These are phyloP conservation scores for Paratinospora sagittata DNA, from an alignment of 164 flowering plant genomes.

Conservation along the genomic window DNA sequence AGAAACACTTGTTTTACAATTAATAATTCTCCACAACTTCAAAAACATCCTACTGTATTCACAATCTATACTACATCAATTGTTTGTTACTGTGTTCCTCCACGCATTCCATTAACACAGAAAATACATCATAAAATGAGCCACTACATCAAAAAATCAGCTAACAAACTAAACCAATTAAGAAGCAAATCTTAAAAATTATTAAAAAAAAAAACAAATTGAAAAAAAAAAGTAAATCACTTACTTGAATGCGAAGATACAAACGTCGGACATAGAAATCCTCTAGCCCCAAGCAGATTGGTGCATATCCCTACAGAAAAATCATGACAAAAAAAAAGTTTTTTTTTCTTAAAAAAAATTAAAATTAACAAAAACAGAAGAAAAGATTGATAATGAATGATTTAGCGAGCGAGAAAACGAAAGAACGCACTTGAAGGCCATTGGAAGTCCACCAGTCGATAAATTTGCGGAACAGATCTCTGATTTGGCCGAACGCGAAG, in stretches of 20 bases:
- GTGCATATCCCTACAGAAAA: conserved; percentile 31
- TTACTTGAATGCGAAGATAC: conserved; percentile 86
- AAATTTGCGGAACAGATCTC: conserved; percentile 72
- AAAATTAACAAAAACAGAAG: neutral
- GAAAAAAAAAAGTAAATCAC: neutral
- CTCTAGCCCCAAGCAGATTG: conserved; percentile 84
- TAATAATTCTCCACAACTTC: too few species aligned
- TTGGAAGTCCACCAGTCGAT: conserved; percentile 48
- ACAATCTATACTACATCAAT: too few species aligned
- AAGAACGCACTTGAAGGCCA: conserved; percentile 43
- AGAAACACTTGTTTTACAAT: too few species aligned
- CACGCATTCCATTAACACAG: too few species aligned
- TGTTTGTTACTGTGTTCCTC: too few species aligned
- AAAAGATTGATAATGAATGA: neutral
- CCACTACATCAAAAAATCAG: too few species aligned
- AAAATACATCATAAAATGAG: too few species aligned
- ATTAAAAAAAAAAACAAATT: too few species aligned
- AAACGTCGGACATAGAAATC: conserved; percentile 84
- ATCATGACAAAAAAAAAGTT: neutral
- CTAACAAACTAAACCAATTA: too few species aligned
- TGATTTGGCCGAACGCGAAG: conserved; percentile 79
- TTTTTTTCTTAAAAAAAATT: too few species aligned
- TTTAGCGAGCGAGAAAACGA: neutral
- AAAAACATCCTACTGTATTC: too few species aligned
- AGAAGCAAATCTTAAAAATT: too few species aligned